phyloP scores from a whole-genome alignment of 257 asterid species.

The Dorcoceras hygrometricum region DNA sequence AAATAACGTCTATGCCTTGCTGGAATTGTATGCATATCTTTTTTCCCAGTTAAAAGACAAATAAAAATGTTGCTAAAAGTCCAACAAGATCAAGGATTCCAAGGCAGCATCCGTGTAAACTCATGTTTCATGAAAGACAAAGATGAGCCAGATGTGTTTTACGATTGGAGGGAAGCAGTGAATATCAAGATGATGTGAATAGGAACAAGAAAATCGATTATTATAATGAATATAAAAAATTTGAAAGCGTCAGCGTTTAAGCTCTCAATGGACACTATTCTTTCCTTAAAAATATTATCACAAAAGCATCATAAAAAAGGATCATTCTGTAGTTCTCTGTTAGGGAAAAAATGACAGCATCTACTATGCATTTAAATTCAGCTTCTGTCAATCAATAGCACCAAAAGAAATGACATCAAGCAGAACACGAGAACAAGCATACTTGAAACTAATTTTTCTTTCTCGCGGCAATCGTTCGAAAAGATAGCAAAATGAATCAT shows the following conservation, averaged over 20 bases:
- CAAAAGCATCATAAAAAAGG: not conserved
- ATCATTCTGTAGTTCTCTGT: not conserved
- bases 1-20: not conserved
- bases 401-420: not conserved
- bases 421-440: not conserved
- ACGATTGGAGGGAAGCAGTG: not conserved
- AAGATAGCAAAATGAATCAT: not conserved
- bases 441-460: not conserved
- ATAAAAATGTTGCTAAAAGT: too few species aligned
- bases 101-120: not conserved
- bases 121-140: not conserved
- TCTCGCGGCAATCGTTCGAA: not conserved
- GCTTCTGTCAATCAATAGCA: not conserved
- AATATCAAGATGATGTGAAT: not conserved
- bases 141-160: not conserved
- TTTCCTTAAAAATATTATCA: not conserved
- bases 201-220: not conserved
- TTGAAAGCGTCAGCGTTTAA: not conserved
- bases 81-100: not conserved
- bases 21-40: not conserved
- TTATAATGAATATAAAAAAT: too few species aligned
- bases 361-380: not conserved
- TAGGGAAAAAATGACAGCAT: not conserved
- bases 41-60: not conserved
- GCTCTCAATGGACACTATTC: not conserved